These are phyloP conservation scores for Naganishia sp. DNA, from an alignment of 1,284 basidiomycete genomes.

Conservation along the genomic window DNA sequence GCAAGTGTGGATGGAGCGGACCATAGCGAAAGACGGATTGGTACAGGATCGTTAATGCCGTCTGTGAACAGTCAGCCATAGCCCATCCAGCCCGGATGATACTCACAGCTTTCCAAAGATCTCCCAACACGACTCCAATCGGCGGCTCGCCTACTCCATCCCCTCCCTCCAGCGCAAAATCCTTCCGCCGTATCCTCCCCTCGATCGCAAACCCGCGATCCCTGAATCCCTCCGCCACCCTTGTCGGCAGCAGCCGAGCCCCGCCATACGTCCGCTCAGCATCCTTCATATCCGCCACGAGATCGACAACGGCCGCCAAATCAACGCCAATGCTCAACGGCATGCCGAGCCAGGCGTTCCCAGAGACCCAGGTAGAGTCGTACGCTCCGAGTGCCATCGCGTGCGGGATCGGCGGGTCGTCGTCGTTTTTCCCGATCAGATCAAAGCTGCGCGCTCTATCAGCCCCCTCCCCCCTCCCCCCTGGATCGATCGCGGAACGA, in stretches of 20 bases:
- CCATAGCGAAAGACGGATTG: constrained; percentile 22
- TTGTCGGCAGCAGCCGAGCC: neutral
- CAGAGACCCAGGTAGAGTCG: constrained; percentile 23
- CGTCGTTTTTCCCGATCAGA: constrained; percentile 20
- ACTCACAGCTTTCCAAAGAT: constrained; percentile 28
- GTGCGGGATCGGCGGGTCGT: constrained; percentile 10
- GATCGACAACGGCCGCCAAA: constrained; percentile 16
- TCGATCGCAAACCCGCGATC: constrained; percentile 24
- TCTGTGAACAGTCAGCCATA: neutral
- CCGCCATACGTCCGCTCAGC: constrained; percentile 3
- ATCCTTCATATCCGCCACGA: constrained; percentile 28
- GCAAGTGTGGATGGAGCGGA: constrained; percentile 19
- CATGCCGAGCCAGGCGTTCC: constrained; percentile 23
- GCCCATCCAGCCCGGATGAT: neutral
- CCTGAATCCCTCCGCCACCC: constrained; percentile 5
- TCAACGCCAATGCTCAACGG: constrained; percentile 5
- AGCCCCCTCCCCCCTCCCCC: neutral
- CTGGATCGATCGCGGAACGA: neutral
- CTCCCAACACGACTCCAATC: constrained; percentile 17
- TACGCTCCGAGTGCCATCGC: constrained; percentile 17
- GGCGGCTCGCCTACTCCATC: neutral
- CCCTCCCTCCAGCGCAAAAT: constrained; percentile 8
- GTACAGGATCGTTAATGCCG: constrained; percentile 28
- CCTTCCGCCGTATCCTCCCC: constrained; percentile 21
- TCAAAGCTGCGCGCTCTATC: constrained; percentile 7